Percentiles rank a stretch among this genome's conserved stretches.
phyloP scores from a whole-genome alignment of 75 land plant species.

The Cupressus sempervirens region DNA sequence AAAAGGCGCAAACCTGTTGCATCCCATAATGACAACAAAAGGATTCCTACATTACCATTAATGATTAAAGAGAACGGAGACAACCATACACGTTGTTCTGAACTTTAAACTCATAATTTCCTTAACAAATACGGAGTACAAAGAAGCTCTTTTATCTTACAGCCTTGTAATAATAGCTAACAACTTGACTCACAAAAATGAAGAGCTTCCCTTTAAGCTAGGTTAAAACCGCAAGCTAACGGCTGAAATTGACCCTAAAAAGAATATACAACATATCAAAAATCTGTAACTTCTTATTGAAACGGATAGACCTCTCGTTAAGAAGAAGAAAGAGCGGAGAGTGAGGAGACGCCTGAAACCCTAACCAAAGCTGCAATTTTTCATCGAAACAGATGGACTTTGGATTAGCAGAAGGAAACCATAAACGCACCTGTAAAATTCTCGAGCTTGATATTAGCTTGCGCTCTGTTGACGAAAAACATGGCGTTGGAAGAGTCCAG shows the following conservation, averaged over 20 bases:
- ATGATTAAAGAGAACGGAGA: no score
- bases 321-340: no score
- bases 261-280: no score
- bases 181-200: no score
- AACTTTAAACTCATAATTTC: background rate
- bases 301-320: no score
- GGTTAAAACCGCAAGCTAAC: no score
- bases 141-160: background rate
- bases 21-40: background rate
- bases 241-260: background rate
- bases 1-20: background rate
- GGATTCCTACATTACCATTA: background rate
- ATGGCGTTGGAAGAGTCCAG: slow-evolving; percentile 42
- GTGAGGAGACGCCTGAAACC: background rate
- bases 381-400: background rate
- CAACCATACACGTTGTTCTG: no score
- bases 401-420: background rate
- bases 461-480: slow-evolving; percentile 58
- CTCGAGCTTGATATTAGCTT: slow-evolving; percentile 67
- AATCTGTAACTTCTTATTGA: no score
- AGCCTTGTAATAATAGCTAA: background rate
- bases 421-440: slow-evolving; percentile 48
- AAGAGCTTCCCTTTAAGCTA: background rate
- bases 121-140: background rate
- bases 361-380: background rate